Percentiles rank a stretch among this genome's conserved stretches.
phyloP scores from a whole-genome alignment of 2,329 filamentous ascomycete species.

The Diaporthe eres region DNA sequence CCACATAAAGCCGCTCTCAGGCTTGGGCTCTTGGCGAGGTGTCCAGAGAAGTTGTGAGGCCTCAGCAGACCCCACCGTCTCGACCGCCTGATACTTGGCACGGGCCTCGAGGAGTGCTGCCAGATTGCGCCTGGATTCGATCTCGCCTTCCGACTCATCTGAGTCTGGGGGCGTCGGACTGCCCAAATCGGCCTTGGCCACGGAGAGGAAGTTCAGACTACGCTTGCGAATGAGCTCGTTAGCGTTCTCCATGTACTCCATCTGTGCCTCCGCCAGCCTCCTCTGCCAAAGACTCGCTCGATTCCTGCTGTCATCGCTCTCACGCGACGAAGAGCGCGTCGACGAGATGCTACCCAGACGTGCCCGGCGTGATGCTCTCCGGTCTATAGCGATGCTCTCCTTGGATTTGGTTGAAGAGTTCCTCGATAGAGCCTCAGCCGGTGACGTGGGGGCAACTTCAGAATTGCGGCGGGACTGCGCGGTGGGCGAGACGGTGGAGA shows the following conservation, averaged over 20 bases:
- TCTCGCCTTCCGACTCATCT: slow-evolving; percentile 60
- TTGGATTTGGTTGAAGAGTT: slow-evolving; percentile 38
- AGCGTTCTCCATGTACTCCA: slow-evolving; percentile 59
- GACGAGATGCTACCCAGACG: slow-evolving; percentile 52
- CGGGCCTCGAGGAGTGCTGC: slow-evolving; percentile 41
- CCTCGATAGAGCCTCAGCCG: slow-evolving; percentile 4
- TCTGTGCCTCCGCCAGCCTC: slow-evolving; percentile 61
- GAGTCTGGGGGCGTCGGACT: slow-evolving; percentile 70
- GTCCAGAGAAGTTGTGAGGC: slow-evolving; percentile 48
- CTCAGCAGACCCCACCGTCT: neutral
- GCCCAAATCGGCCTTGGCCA: slow-evolving; percentile 58
- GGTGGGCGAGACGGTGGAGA: slow-evolving; percentile 55
- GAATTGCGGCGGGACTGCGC: slow-evolving; percentile 39
- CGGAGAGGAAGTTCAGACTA: slow-evolving; percentile 57
- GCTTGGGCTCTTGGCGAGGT: slow-evolving; percentile 35
- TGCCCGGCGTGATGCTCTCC: slow-evolving; percentile 55
- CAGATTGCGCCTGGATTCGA: slow-evolving; percentile 44
- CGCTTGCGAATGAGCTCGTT: slow-evolving; percentile 54
- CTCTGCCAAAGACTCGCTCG: slow-evolving; percentile 59
- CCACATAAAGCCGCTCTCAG: slow-evolving; percentile 47
- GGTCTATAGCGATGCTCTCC: slow-evolving; percentile 52
- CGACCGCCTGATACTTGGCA: slow-evolving; percentile 32
- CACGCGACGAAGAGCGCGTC: slow-evolving; percentile 43
- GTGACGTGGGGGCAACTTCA: slow-evolving; percentile 40
- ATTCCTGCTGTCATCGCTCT: slow-evolving; percentile 48